Evolutionary conservation across 1,284 basidiomycete species (phyloP), one percentile per base, ranked within the genome.

Genomic region (Fomitopsis schrenkii): DNA sequence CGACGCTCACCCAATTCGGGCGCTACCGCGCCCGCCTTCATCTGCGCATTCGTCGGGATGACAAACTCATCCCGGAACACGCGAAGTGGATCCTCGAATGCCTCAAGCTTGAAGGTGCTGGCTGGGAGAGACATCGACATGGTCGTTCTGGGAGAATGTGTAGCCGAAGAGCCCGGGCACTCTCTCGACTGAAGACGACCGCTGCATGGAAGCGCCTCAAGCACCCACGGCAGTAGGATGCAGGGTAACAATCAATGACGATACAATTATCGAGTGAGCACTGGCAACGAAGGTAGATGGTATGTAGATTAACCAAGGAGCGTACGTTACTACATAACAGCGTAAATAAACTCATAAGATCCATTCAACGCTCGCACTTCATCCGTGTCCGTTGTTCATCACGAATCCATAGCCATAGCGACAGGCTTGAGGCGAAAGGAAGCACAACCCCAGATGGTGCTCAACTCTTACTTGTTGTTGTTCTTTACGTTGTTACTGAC

Each of bases 31-130:
- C 75, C 75, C 19, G 84, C 83, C 56, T 80, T 81, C 62, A 88
- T 79, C 60, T 82, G 76, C 14, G 70, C 74, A 73, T 88, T 87
- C 4, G 81, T 83, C 57, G 90, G 91, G 57, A 89, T 68, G 57
- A 81, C 68, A 70, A 93, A 93, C 62, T 88, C 80, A 64, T 79
- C 73, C 57, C 80, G 78, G 56, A 67, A 67, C 33, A 60, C 61
- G 55, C 57, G 36, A 41, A 71, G 62, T 2, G 63, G 62, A 54
- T 72, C 71, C 14, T 69, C 62, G 38, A 57, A 57, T 26, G 62
- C 61, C 33, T 66, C 41, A 44, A 65, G 63, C 66, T 66, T 70
- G 66, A 63, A 64, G 22, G 60, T 53, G 35, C 53, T 60, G 33
- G 61, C 53, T 57, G 63, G 62, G 22, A 59, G 12, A n/a, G 15